Evolutionary conservation across 768 basidiomycete species (phyloP), one percentile per base, ranked within the genome.

Genomic region (Suillus luteus): DNA sequence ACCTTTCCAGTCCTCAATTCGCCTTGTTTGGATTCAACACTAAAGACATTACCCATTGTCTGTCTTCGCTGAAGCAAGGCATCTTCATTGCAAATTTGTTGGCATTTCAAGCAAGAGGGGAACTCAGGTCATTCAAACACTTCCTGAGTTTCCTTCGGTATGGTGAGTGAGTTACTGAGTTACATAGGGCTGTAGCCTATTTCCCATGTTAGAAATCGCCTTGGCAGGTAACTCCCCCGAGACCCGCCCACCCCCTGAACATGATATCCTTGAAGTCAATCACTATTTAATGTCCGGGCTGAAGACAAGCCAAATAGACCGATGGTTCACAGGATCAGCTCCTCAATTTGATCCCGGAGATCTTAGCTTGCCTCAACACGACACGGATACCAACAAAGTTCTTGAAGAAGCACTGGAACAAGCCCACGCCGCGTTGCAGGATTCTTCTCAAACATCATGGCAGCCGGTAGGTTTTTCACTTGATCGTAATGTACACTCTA

Each of bases 261-360:
- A 92, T 71, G 92, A 94, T 74, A 82, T 89, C 65, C 79, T 93
- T 59, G 90, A 92, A 80, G 92, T 91, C 59, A 91, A 91, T 73
- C 84, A 86, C 67, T 94, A 94, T 73, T 80, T 94, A 69, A 85
- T 85, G 68, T 85, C 85, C 49, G 90, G 92, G 55, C 82, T 94
- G 51, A 79, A 83, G 60, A 78, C 80, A 60, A 92, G 89, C 73
- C 77, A 81, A 58, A 85, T 94, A 75, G 92, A 93, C 78, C 82
- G 81, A 67, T 94, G 92, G 90, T 94, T 94, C 74, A 81, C 81
- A 72, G 91, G 90, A 22, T 83, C 85, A 59, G 59, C 54, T 60
- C 72, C 77, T 57, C 70, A 70, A 73, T 74, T 77, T 67, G 68
- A 75, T 66, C 71, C 72, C 62, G 71, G 67, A 55, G 74, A 76